Evolutionary conservation across 2,329 filamentous ascomycete genomes (phyloP), one percentile per base, ranked within the genome.

Genomic region (Cercospora zeina): DNA sequence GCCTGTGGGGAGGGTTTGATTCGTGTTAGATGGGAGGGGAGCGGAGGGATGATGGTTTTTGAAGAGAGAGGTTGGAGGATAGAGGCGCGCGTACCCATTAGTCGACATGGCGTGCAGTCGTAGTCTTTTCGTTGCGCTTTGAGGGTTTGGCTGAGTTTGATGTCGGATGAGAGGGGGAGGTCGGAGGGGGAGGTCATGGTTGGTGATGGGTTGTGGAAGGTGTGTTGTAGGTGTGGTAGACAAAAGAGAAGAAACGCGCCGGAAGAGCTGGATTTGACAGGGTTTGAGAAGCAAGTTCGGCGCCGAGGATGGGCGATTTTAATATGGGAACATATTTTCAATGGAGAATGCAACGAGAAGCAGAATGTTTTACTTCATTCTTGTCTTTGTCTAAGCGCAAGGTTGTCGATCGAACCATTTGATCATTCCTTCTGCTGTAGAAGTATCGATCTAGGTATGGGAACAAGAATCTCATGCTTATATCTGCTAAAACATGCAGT

Each of bases 21-120:
- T 3, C 24, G 24, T 27, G 19, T 45, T 13, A 45, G 39, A 45
- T 24, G 39, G 39, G 8, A n/a, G 36, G 53, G n/a, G 24, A 24
- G 33, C 14, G 14, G 47, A 19, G 19, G 14, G 27, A 39, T 37
- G 27, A 14, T 7, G 9, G 39, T 8, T 30, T 37, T n/a, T n/a
- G n/a, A n/a, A n/a, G n/a, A n/a, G n/a, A n/a, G n/a, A n/a, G n/a
- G 3, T 27, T 27, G 24, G 24, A 14, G 11, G 30, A 34, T 30
- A 16, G 24, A 14, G 59, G 30, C 30, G 6, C 24, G 51, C 42
- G 33, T 68, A 73, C 73, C 73, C 72, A 74, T 74, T 2, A 74
- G 49, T 58, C 70, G 62, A 62, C 72, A 75, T 9, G 71, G 68
- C 3, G 70, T 60, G 62, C 73, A 75, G 67, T 75, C 73, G 64